A percentile compares a stretch with the other conserved stretches of the same genome.
phyloP scores from a whole-genome alignment of 2,329 filamentous ascomycete genomes.

The Tolypocladium guangdongense region DNA sequence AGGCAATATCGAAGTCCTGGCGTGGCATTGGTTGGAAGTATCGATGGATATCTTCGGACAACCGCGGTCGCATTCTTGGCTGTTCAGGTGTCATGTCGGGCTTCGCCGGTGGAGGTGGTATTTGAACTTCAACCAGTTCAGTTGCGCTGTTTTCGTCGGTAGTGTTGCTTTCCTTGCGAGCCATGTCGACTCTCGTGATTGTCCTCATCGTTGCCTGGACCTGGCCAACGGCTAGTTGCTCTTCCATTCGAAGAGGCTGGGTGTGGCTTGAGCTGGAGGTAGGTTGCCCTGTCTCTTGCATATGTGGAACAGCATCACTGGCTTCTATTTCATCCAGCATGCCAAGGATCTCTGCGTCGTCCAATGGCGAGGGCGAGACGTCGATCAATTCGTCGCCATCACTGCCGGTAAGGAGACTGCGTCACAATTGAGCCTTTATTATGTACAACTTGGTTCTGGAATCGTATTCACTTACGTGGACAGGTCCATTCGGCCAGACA shows the following conservation, averaged over 20 bases:
- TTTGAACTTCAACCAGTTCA: conserved; percentile 13
- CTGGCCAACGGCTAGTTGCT: not conserved
- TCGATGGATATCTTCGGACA: conserved; percentile 16
- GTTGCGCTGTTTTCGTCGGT: conserved; percentile 15
- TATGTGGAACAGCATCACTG: too few species aligned
- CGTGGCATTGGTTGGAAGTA: conserved; percentile 16
- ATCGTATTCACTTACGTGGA: not conserved
- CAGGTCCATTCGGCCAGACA: not conserved
- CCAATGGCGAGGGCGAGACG: not conserved
- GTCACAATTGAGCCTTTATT: not conserved
- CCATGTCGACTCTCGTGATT: conserved; percentile 19
- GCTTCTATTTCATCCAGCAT: not conserved
- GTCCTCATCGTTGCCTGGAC: conserved; percentile 15
- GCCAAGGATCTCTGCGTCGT: not conserved
- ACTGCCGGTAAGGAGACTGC: not conserved
- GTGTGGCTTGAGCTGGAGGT: not conserved
- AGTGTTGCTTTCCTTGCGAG: conserved; percentile 17
- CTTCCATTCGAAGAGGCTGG: not conserved
- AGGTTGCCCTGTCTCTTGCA: too few species aligned
- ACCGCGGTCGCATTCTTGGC: conserved; percentile 3
- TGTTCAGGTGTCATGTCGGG: not conserved
- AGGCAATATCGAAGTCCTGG: conserved; percentile 21
- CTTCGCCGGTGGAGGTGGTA: conserved; percentile 9
- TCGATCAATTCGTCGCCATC: not conserved
- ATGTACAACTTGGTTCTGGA: not conserved